Base-by-base conservation (phyloP, 768 basidiomycete species). In the Auriscalpium vulgare region DNA sequence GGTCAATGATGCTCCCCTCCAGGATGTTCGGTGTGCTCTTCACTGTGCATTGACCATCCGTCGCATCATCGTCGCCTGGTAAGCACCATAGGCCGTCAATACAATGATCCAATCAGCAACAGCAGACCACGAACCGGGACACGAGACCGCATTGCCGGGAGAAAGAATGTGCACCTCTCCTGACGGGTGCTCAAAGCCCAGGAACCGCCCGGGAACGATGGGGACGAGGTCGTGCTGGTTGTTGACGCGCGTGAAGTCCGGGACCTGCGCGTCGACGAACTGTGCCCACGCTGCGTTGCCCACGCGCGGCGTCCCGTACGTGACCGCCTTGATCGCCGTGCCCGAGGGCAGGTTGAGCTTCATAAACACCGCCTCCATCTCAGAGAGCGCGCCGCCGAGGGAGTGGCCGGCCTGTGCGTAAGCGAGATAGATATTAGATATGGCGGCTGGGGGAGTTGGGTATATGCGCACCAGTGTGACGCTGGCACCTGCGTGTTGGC, bases 11-110 rank as follows among this genome's bases (percentile, higher is more conserved):
- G 35, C 37, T 5, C 37, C 56, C 57, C 2, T 48, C 4, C 0
- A 8, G 9, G 52, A 87, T 66, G 60, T 76, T 80, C 1, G 82
- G 81, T 10, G 85, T 84, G 4, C 76, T 73, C 40, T 65, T 62
- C 53, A 81, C 78, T 36, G 77, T 76, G 67, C 86, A 87, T 54
- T 78, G 69, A 11, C 71, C 19, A 54, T 82, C 79, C 13, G 72
- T 75, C 6, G 73, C 73, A 58, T 87, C 78, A 63, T 87, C 85
- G 54, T 81, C 68, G 0, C 59, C 61, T 61, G 16, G 37, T n/a
- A 2, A 21, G 43, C 43, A 47, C 37, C n/a, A n/a, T n/a, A n/a
- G n/a, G 4, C 34, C 16, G 11, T 36, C 19, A 38, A 13, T 35
- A 59, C 10, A 16, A 21, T 10, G n/a, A n/a, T 4, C n/a, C 11